Evolutionary conservation across 257 asterid genomes (phyloP).

Genomic region (Penstemon eatonii): DNA sequence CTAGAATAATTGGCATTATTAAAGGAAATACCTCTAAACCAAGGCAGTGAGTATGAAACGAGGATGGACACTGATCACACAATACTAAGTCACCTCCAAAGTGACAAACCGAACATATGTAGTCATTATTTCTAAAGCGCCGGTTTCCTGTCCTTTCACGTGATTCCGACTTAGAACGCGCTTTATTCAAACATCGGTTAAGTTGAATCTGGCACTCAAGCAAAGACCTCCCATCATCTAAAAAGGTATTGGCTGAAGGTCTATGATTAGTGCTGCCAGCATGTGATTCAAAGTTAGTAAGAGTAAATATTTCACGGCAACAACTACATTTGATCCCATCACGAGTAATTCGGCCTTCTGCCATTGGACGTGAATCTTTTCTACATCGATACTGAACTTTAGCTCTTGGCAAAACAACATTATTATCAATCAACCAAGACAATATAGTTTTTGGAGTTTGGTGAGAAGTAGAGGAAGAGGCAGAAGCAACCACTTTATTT

Average conservation of each 20-base stretch:
- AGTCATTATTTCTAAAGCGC: conserved; percentile 45
- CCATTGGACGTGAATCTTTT: conserved; percentile 35
- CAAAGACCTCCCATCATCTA: conserved; percentile 84
- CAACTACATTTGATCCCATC: conserved; percentile 88
- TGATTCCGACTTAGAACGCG: conserved; percentile 31
- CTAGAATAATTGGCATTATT: too few relatives aligned
- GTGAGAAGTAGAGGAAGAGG: conserved; percentile 26
- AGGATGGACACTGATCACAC: conserved; percentile 92
- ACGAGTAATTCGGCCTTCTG: conserved; percentile 75
- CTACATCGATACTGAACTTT: conserved; percentile 57
- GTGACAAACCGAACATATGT: conserved; percentile 82
- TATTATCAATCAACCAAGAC: conserved; percentile 78
- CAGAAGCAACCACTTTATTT: conserved; percentile 45
- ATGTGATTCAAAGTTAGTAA: conserved; percentile 67
- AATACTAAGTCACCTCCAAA: conserved; percentile 76
- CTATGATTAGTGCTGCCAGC: conserved; percentile 61
- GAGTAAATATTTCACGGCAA: conserved; percentile 54
- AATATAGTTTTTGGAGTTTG: conserved; percentile 62
- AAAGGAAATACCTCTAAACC: conserved; percentile 43
- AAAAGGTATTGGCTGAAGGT: conserved; percentile 63
- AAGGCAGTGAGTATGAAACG: conserved; percentile 76
- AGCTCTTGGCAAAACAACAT: conserved; percentile 62
- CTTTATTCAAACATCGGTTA: conserved; percentile 27
- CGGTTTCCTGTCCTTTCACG: conserved; percentile 30
- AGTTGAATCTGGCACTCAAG: conserved; percentile 62